phyloP scores from a whole-genome alignment of 1,284 basidiomycete genomes.

The Marasmius oreades region DNA sequence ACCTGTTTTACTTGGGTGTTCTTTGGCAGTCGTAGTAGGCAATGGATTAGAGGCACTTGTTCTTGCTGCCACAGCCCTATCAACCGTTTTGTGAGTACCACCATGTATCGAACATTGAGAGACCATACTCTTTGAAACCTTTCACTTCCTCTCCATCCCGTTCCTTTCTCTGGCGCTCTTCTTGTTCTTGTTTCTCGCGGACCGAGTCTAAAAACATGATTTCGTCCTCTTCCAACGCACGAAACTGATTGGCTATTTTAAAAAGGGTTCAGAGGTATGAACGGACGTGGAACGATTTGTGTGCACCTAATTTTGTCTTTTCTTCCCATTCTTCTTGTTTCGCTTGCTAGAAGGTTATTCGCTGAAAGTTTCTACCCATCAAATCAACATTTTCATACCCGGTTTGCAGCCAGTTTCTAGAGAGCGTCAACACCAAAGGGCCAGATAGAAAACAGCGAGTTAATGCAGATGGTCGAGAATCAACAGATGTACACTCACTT shows the following conservation, averaged over 20 bases:
- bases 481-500: constrained; percentile 52
- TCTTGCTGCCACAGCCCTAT: constrained; percentile 73
- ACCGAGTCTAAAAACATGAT: constrained; percentile 85
- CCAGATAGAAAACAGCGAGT: constrained; percentile 37
- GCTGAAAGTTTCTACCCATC: constrained; percentile 14
- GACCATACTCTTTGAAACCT: constrained; percentile 69
- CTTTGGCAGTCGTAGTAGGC: constrained; percentile 25
- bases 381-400: constrained; percentile 42
- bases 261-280: constrained; percentile 7
- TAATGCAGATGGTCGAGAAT: constrained; percentile 25
- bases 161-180: constrained; percentile 70
- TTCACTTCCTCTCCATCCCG: constrained; percentile 80
- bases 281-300: constrained; percentile 1
- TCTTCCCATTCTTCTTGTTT: constrained; percentile 96
- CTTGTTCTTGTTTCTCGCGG: constrained; percentile 69
- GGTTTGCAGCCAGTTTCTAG: constrained; percentile 81
- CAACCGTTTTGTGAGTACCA: constrained; percentile 15
- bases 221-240: constrained; percentile 88
- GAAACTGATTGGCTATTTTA: constrained; percentile 88
- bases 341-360: constrained; percentile 51
- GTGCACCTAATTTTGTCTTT: constrained; percentile 78
- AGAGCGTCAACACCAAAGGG: constrained; percentile 20
- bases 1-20: constrained; percentile 20
- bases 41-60: constrained; percentile 51
- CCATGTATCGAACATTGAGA: constrained; percentile 2